These are phyloP conservation scores for Colletotrichum brevisporum DNA, from an alignment of 2,329 filamentous ascomycete genomes.

Conservation along the genomic window DNA sequence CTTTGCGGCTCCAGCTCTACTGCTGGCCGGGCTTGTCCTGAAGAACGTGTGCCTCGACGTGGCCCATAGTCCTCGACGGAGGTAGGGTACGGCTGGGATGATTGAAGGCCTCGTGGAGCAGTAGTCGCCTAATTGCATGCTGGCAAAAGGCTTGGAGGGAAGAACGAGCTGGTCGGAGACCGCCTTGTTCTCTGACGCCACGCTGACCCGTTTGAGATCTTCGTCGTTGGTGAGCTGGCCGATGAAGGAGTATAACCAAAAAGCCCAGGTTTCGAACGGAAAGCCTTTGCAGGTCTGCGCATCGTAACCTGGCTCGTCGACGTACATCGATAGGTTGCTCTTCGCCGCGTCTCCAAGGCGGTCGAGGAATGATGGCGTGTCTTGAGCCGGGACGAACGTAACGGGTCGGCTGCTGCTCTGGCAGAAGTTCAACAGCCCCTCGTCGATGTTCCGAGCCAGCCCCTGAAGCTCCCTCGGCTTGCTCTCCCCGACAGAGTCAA, in stretches of 20 bases:
- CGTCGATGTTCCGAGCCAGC: slow-evolving; percentile 51
- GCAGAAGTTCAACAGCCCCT: slow-evolving; percentile 48
- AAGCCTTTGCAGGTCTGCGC: slow-evolving; percentile 51
- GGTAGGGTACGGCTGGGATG: slow-evolving; percentile 52
- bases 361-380: slow-evolving; percentile 51
- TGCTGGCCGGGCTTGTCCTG: slow-evolving; percentile 34
- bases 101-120: slow-evolving; percentile 49
- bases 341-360: slow-evolving; percentile 52
- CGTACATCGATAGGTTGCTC: slow-evolving; percentile 48
- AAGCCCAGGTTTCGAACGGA: slow-evolving; percentile 57
- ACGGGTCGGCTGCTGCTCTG: slow-evolving; percentile 43
- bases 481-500: slow-evolving; percentile 48
- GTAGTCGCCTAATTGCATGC: slow-evolving; percentile 55
- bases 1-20: slow-evolving; percentile 39
- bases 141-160: slow-evolving; percentile 55
- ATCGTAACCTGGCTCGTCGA: slow-evolving; percentile 48
- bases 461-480: slow-evolving; percentile 44
- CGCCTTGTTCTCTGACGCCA: slow-evolving; percentile 46
- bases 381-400: slow-evolving; percentile 48
- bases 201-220: slow-evolving; percentile 48
- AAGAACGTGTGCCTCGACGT: slow-evolving; percentile 52
- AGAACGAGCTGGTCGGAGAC: slow-evolving; percentile 54
- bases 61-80: slow-evolving; percentile 52
- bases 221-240: slow-evolving; percentile 54
- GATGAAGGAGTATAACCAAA: slow-evolving; percentile 58